phyloP scores from a whole-genome alignment of 345 rosid species.

The Carallia brachiata region DNA sequence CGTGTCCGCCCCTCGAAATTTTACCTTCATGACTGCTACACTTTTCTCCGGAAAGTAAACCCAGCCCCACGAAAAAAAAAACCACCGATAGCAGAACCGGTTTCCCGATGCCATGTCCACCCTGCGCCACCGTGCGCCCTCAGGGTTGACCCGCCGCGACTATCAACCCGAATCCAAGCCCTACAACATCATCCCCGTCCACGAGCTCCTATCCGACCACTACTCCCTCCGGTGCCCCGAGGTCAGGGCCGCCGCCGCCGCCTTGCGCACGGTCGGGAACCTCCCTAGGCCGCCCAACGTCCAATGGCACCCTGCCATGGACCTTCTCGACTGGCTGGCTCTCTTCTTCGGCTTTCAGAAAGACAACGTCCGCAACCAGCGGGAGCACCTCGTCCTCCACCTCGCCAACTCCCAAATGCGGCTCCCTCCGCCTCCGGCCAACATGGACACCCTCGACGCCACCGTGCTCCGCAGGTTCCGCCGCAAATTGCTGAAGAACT shows the following conservation, averaged over 20 bases:
- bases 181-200: constrained; percentile 82
- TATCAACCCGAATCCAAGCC: constrained; percentile 26
- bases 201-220: constrained; percentile 89
- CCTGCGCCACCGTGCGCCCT: constrained; percentile 39
- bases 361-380: constrained; percentile 82
- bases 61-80: too few species aligned
- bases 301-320: constrained; percentile 72
- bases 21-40: too few species aligned
- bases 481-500: constrained; percentile 61
- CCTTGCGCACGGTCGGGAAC: constrained; percentile 74
- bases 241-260: constrained; percentile 88
- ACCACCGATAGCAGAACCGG: too few species aligned
- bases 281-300: constrained; percentile 67
- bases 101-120: constrained; percentile 2
- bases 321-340: constrained; percentile 85
- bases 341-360: constrained; percentile 81
- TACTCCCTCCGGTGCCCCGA: constrained; percentile 88
- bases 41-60: too few species aligned
- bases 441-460: constrained; percentile 70
- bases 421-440: constrained; percentile 81
- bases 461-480: constrained; percentile 70
- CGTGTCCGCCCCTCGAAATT: too few species aligned
- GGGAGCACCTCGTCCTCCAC: constrained; percentile 95
- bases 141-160: not conserved
- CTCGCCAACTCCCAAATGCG: constrained; percentile 99